These are phyloP conservation scores for Liriodendron chinense DNA, from an alignment of 164 flowering plant genomes.

Conservation along the genomic window DNA sequence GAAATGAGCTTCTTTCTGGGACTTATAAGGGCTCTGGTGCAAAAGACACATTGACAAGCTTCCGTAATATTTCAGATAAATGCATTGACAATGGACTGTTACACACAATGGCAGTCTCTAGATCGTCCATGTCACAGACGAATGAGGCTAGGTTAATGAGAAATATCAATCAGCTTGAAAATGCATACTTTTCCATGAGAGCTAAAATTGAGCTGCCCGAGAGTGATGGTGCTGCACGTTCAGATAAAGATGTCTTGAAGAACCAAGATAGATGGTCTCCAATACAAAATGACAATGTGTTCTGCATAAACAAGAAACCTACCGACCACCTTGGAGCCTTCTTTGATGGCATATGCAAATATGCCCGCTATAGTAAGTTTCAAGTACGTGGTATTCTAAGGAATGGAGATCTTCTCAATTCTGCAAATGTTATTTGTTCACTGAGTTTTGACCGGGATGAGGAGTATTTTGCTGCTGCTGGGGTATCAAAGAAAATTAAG, in stretches of 20 bases:
- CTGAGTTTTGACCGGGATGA: conserved; percentile 92
- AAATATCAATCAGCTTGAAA: conserved; percentile 73
- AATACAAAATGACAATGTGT: conserved; percentile 23
- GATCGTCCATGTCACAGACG: conserved; percentile 17
- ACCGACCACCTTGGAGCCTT: conserved; percentile 63
- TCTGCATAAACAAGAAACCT: conserved; percentile 12
- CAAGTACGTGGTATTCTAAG: conserved; percentile 66
- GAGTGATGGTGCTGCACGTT: conserved; percentile 27
- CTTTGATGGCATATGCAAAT: conserved; percentile 91
- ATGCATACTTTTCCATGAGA: conserved; percentile 85
- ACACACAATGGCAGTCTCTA: conserved; percentile 17
- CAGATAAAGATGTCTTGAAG: conserved; percentile 51
- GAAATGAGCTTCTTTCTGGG: conserved; percentile 17
- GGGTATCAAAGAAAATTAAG: conserved; percentile 94
- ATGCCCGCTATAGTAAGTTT: conserved; percentile 83
- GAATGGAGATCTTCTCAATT: conserved; percentile 69
- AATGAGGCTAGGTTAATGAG: conserved; percentile 45
- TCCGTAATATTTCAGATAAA: conserved; percentile 1
- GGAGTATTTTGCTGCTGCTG: conserved; percentile 97
- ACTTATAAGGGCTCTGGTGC: conserved; percentile 13
- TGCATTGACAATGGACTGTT: conserved; percentile 18
- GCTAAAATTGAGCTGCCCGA: conserved; percentile 47
- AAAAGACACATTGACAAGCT: conserved; percentile 12
- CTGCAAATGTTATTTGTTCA: conserved; percentile 94
- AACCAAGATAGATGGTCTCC: conserved; percentile 32